phyloP scores from a whole-genome alignment of 1,284 basidiomycete species.

The Ganoderma resinaceum region DNA sequence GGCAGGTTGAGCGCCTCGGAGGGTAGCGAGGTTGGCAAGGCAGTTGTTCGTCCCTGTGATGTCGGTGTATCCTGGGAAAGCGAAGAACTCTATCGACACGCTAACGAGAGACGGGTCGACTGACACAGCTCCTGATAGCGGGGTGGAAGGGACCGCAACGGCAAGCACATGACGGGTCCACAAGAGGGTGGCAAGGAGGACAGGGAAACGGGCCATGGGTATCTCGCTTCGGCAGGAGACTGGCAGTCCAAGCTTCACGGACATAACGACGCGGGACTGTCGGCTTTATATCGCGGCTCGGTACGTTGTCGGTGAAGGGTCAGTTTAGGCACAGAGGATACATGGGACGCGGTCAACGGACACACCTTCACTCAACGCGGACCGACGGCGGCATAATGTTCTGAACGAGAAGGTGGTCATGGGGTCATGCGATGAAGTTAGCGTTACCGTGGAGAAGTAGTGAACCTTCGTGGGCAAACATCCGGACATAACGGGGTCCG shows the following conservation, averaged over 20 bases:
- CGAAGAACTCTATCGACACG: slow-evolving; percentile 51
- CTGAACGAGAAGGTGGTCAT: background rate
- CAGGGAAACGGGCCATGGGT: slow-evolving; percentile 15
- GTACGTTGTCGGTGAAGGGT: slow-evolving; percentile 17
- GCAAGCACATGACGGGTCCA: slow-evolving; percentile 16
- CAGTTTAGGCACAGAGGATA: background rate
- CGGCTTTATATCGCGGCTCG: slow-evolving; percentile 24
- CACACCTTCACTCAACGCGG: slow-evolving; percentile 10
- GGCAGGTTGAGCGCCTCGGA: slow-evolving; percentile 46
- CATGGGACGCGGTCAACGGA: slow-evolving; percentile 2
- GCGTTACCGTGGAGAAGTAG: background rate
- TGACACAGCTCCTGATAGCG: slow-evolving; percentile 39
- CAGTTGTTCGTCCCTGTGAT: slow-evolving; percentile 46
- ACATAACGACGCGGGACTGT: background rate
- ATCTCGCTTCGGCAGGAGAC: background rate
- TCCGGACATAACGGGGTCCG: background rate
- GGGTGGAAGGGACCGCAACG: slow-evolving; percentile 39
- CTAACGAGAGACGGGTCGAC: slow-evolving; percentile 46
- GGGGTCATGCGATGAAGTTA: background rate
- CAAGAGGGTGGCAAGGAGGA: slow-evolving; percentile 15
- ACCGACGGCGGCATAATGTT: slow-evolving; percentile 11
- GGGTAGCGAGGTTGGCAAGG: slow-evolving; percentile 43
- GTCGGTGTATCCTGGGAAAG: slow-evolving; percentile 48
- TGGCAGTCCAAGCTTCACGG: background rate
- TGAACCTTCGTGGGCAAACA: background rate